Evolutionary conservation across 1,139 yeast species (phyloP).

Genomic region (Pichia sp.): DNA sequence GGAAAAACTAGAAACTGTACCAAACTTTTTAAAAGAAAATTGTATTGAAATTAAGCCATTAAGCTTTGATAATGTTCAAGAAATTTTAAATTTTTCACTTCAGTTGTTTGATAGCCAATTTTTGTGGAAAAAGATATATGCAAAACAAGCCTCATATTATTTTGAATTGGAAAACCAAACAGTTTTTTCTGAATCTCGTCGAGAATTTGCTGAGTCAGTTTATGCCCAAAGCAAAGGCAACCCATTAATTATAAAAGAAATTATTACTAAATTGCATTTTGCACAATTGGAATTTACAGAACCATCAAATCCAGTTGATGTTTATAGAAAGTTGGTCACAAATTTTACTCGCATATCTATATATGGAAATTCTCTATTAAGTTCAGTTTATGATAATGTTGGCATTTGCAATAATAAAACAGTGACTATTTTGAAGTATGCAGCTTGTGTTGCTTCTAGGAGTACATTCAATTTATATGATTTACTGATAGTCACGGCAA

Average conservation of each 20-base stretch:
- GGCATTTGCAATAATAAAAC: constrained; percentile 22
- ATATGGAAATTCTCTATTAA: not conserved
- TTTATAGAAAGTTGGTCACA: not conserved
- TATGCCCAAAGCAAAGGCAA: constrained; percentile 29
- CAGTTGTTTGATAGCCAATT: constrained; percentile 14
- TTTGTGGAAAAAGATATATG: constrained; percentile 10
- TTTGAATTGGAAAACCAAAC: constrained; percentile 2
- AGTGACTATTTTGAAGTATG: constrained; percentile 35
- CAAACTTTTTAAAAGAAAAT: constrained; percentile 6
- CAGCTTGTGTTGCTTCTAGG: constrained; percentile 41
- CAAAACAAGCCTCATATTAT: constrained; percentile 5
- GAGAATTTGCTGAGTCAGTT: constrained; percentile 22
- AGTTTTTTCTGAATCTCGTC: not conserved
- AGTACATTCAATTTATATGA: constrained; percentile 42
- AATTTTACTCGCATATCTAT: not conserved
- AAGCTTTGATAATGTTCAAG: constrained; percentile 23
- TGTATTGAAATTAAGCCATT: constrained; percentile 10
- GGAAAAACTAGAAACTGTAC: constrained; percentile 1
- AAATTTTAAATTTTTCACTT: constrained; percentile 25
- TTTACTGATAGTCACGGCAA: constrained; percentile 36
- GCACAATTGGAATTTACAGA: constrained; percentile 6
- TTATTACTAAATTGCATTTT: constrained; percentile 22
- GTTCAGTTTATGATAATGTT: constrained; percentile 17
- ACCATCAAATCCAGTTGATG: constrained; percentile 2
- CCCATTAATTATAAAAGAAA: constrained; percentile 19